A percentile compares a stretch with the other conserved stretches of the same genome.
Evolutionary conservation across 2,329 filamentous ascomycete genomes (phyloP).

Genomic region (Pseudogymnoascus sp.): DNA sequence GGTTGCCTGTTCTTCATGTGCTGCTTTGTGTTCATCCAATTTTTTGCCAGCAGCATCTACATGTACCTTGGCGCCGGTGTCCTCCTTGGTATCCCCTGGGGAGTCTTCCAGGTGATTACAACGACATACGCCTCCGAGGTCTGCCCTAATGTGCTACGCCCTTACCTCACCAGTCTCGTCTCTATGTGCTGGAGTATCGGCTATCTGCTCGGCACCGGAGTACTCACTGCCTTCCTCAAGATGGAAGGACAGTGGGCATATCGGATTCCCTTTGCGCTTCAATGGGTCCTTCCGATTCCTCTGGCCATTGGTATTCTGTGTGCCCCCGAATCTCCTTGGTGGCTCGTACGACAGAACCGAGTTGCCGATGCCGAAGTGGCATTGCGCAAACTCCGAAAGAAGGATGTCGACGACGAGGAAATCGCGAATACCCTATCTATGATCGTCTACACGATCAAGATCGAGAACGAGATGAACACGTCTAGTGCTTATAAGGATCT

Average conservation of each 20-base stretch:
- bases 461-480: constrained; percentile 37
- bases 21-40: constrained; percentile 40
- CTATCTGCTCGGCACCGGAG: constrained; percentile 39
- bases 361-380: constrained; percentile 35
- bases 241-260: constrained; percentile 39
- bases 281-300: constrained; percentile 42
- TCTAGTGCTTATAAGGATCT: constrained; percentile 41
- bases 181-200: constrained; percentile 44
- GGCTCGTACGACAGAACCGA: constrained; percentile 37
- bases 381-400: constrained; percentile 12
- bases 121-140: constrained; percentile 36
- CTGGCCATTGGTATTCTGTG: constrained; percentile 33
- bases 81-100: constrained; percentile 42
- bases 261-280: constrained; percentile 38
- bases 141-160: constrained; percentile 42
- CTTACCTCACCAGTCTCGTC: constrained; percentile 43
- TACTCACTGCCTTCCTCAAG: constrained; percentile 36
- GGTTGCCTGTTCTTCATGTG: constrained; percentile 27
- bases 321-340: constrained; percentile 42
- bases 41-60: constrained; percentile 39
- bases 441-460: constrained; percentile 46
- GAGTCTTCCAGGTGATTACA: constrained; percentile 40
- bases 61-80: constrained; percentile 39
- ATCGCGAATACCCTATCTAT: constrained; percentile 32
- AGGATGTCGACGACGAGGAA: constrained; percentile 35